Base-by-base conservation (phyloP, 345 rosid genomes). In the Hibiscus mutabilis region DNA sequence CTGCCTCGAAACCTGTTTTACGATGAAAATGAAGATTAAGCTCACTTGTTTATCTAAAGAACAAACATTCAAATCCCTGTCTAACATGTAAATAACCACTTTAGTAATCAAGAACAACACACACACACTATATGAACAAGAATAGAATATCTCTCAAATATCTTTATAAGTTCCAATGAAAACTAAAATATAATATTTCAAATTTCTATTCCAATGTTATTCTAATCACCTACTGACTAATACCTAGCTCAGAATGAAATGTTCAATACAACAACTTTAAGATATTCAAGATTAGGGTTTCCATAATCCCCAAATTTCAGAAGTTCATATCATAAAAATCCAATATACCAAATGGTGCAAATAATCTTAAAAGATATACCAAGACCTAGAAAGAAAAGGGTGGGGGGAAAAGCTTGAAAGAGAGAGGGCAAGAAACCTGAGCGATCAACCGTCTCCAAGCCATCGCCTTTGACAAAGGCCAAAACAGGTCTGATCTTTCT, bases 371-470 rank as follows among this genome's bases (percentile, higher is more conserved):
- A 66, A 66, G 13, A 37, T 5, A 8, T 3, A 25, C 29, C 15
- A 2, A 40, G 42, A 52, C 8, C 22, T 6, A 5, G 8, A 25
- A 3, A 9, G 55, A 66, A 61, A 24, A 27, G 31, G 31, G 31
- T 2, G 40, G n/a, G 5, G 18, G 46, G 0, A 37, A 37, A 37
- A 13, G 12, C 46, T 16, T 25, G 6, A 67, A 66, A 61, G 19
- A 47, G 15, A 2, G 1, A 18, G 25, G 51, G 60, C 61, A 62
- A 27, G 75, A 4, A 71, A 91, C 96, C 96, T 91, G 86, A 40
- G 96, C 78, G 81, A 94, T 82, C 71, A 94, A 74, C 67, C 87
- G 91, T 79, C 96, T 86, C 93, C 93, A 94, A 86, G 96, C 96
- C 98, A 94, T 94, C 73, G 75, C 77, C 77, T 56, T 35, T 7